Evolutionary conservation across 306 rosid genomes (phyloP).

Genomic region (Lablab purpureus): DNA sequence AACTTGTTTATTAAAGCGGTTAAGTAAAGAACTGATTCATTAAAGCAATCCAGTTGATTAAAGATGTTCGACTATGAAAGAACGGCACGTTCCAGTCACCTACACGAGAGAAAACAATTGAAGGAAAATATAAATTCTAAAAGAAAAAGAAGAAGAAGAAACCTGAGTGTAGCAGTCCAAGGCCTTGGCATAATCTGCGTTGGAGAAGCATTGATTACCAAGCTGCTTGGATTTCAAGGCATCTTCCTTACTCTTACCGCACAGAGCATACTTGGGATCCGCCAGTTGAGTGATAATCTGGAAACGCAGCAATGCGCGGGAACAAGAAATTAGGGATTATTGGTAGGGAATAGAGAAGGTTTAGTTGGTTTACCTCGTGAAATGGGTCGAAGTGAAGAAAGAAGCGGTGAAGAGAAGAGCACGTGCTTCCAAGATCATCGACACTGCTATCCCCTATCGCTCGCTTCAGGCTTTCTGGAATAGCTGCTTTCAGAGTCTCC

Average conservation of each 20-base stretch:
- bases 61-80: neutral
- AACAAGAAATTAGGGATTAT: constrained; percentile 34
- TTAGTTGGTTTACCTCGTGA: constrained; percentile 54
- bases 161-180: constrained; percentile 76
- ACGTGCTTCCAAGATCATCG: constrained; percentile 58
- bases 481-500: constrained; percentile 76
- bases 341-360: neutral
- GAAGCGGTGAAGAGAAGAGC: constrained; percentile 65
- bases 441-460: constrained; percentile 52
- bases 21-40: neutral
- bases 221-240: constrained; percentile 71
- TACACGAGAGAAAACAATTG: neutral
- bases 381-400: constrained; percentile 68
- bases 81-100: neutral
- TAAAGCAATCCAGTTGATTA: neutral
- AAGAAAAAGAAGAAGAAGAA: neutral
- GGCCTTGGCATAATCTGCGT: constrained; percentile 62
- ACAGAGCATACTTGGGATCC: constrained; percentile 62
- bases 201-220: constrained; percentile 69
- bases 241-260: constrained; percentile 72
- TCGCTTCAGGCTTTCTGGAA: constrained; percentile 68
- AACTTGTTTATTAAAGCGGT: too few species aligned
- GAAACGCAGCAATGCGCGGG: neutral
- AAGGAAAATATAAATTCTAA: too few species aligned
- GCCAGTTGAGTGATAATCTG: constrained; percentile 70